Base-by-base conservation (phyloP, 352 stramenopile species). In the Globisporangium lucens region DNA sequence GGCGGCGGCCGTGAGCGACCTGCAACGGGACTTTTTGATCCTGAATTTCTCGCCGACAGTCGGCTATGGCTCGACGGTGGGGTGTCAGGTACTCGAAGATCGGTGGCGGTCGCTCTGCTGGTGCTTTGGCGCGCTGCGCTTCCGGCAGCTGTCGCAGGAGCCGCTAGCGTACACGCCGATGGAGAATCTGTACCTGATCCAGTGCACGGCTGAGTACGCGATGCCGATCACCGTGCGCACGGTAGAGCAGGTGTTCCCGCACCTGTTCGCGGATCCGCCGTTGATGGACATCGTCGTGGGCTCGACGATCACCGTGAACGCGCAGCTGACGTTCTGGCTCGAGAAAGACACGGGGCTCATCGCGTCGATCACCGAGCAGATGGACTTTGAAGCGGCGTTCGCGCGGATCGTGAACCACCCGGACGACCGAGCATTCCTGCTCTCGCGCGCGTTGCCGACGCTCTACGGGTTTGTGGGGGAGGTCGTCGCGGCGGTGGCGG, bases 311-410 rank as follows among this genome's bases (percentile, higher is more conserved):
- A 30, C n/a, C 1, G 57, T 63, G n/a, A 22, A 17, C 0, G 57
- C 57, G 4, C 57, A 63, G 57, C 57, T 63, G n/a, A 52, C 57
- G 5, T 63, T 63, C 41, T 63, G 57, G 30, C 33, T 70, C 35
- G 65, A 70, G 30, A 70, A 53, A 20, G 60, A 61, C 24, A 60
- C 65, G 0, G 65, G 65, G 8, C 56, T 35, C 2, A 49, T 70
- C 30, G 56, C 55, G 22, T 63, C 46, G 15, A 63, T 70, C 30
- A 59, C 41, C n/a, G 65, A 70, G 46, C 29, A 49, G 22, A 70
- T 70, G 65, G 33, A 70, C 27, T 65, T 70, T 51, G 56, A 47
- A 43, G 36, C 43, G 2, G 56, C 65, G 12, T 56, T 70, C 13
- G 65, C 65, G 13, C 56, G 63, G 33, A 22, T 70, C 6, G 33